These are phyloP conservation scores for Eutypa lata DNA, from an alignment of 2,329 filamentous ascomycete genomes.

Conservation along the genomic window DNA sequence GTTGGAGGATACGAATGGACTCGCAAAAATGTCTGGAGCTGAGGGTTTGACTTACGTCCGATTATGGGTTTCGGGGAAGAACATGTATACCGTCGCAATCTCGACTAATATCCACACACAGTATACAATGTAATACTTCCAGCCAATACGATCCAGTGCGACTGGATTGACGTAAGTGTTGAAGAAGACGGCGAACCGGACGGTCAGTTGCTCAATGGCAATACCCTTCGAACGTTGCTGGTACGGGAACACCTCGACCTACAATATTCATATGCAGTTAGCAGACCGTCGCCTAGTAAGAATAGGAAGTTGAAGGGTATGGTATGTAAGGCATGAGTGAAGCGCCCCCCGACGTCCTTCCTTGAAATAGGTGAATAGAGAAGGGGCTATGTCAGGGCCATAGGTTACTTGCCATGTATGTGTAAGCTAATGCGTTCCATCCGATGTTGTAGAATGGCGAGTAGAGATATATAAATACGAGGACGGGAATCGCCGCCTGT, in stretches of 20 bases:
- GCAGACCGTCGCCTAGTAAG: neutral
- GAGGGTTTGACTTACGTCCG: slow-evolving; percentile 13
- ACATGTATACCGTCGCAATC: slow-evolving; percentile 30
- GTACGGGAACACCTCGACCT: slow-evolving; percentile 35
- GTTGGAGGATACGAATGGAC: no score
- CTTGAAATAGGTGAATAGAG: no score
- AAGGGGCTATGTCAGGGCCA: no score
- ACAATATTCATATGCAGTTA: neutral
- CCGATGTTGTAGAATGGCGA: slow-evolving; percentile 37
- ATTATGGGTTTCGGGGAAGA: slow-evolving; percentile 32
- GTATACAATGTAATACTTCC: slow-evolving; percentile 37
- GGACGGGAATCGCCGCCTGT: slow-evolving; percentile 32
- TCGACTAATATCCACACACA: slow-evolving; percentile 33
- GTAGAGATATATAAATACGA: slow-evolving; percentile 43
- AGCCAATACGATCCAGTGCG: slow-evolving; percentile 37
- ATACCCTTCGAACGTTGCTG: slow-evolving; percentile 35
- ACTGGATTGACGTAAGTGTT: slow-evolving; percentile 47
- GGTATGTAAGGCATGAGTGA: neutral
- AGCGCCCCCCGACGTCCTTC: no score
- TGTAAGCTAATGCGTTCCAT: slow-evolving; percentile 33
- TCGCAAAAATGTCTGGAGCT: no score
- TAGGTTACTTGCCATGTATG: slow-evolving; percentile 24
- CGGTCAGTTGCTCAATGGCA: slow-evolving; percentile 34
- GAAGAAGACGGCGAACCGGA: slow-evolving; percentile 38
- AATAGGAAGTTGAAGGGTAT: neutral